These are phyloP conservation scores for Ciborinia camelliae DNA, from an alignment of 2,329 filamentous ascomycete species.

Conservation along the genomic window DNA sequence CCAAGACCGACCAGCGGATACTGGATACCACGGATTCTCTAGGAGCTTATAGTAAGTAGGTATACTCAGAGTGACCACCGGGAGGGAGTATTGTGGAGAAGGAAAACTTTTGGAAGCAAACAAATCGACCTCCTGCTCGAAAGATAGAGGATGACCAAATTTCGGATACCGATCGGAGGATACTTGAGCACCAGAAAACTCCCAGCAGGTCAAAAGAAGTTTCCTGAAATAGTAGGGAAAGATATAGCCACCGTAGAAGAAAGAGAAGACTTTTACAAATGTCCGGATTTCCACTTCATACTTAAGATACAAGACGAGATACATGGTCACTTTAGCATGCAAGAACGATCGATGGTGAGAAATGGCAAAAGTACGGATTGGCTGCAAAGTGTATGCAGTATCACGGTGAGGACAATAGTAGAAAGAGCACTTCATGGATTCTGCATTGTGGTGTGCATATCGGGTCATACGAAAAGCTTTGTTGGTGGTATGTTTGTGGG, in stretches of 20 bases:
- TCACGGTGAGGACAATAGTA: slow-evolving; percentile 10
- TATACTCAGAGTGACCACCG: neutral
- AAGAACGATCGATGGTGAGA: neutral
- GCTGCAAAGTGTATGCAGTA: slow-evolving; percentile 12
- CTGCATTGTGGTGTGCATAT: slow-evolving; percentile 14
- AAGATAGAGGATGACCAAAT: neutral
- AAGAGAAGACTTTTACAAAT: neutral
- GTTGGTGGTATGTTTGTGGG: slow-evolving; percentile 5
- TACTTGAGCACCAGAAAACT: neutral
- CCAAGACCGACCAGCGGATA: neutral
- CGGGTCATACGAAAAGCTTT: slow-evolving; percentile 17
- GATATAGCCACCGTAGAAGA: neutral
- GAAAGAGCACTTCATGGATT: slow-evolving; percentile 2
- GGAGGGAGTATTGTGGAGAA: neutral
- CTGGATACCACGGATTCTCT: neutral
- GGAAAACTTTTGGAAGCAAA: neutral
- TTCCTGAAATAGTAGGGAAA: neutral
- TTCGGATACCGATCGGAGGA: neutral
- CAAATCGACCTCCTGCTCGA: neutral
- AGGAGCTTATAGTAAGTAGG: too few species aligned
- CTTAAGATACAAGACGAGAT: neutral
- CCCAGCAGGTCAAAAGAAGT: too few species aligned
- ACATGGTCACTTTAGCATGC: neutral
- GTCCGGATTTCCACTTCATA: neutral
- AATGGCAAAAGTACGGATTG: slow-evolving; percentile 6